Base-by-base conservation (phyloP, 2,329 filamentous ascomycete species). In the Helotiales sp. region DNA sequence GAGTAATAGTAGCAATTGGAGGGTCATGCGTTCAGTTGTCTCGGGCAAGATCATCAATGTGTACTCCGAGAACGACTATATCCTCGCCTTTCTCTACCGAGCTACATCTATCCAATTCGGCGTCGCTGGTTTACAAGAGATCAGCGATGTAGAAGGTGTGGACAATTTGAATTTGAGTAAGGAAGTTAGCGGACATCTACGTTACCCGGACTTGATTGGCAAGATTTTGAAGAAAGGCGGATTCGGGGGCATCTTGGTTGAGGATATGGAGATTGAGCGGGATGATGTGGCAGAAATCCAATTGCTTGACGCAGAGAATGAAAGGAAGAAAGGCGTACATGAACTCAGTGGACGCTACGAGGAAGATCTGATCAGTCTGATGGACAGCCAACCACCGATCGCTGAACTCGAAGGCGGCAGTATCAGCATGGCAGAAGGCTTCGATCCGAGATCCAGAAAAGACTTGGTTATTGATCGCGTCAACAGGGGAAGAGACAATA, bases 41-140 rank as follows among this genome's bases (percentile, higher is more conserved):
- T 86, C 88, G 47, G 93, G 94, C 0, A 88, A 93, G 24, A 83
- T 97, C n/a, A 85, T 97, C 75, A 98, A 97, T 73, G 93, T 96
- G 3, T 97, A 90, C 77, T 96, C 92, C 0, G 89, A 91, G 61
- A 92, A 93, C 55, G 95, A 98, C 78, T 93, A 93, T 71, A 89
- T 97, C 26, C 88, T 98, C 2, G 93, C 89, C 0, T 97, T 97
- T 77, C 82, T 97, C 45, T 97, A 95, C 77, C 89, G 95, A 60
- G 92, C 89, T 2, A 92, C 91, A 63, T 93, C 90, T 72, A 86
- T 95, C 59, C 90, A 96, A 71, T 90, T 91, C 68, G 94, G 95
- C 1, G 85, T 98, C 37, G 93, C 94, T 0, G 95, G 95, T 0
- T 80, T 98, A 20, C 91, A 97, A 77, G 85, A 86, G 17, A 86